Conservation (phyloP, 2,329 filamentous ascomycete species). For the Elsinoe fawcettii region DNA sequence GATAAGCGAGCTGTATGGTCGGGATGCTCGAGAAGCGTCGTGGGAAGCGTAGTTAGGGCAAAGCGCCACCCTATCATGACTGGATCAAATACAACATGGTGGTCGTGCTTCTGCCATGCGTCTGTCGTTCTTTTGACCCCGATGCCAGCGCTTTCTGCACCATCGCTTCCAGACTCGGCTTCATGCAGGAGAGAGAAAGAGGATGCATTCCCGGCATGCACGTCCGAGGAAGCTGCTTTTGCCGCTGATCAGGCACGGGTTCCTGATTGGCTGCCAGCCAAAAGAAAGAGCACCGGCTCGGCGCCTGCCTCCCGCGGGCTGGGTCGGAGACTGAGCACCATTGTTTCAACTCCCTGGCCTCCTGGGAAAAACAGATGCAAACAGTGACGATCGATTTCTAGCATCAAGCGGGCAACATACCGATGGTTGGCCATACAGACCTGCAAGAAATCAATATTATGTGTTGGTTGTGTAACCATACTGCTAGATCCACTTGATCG, state of each 20-base stretch:
- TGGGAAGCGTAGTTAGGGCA: too few relatives aligned
- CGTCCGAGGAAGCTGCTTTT: background rate
- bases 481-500: background rate
- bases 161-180: background rate
- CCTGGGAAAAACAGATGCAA: background rate
- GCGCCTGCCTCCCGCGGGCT: background rate
- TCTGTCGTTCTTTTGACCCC: too few relatives aligned
- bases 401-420: background rate
- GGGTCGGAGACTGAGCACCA: background rate
- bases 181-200: conserved; percentile 4
- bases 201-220: background rate
- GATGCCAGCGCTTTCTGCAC: background rate
- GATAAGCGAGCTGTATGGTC: conserved; percentile 1
- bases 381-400: background rate
- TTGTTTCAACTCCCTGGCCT: conserved; percentile 10
- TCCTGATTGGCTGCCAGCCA: background rate
- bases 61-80: too few relatives aligned
- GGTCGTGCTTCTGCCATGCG: too few relatives aligned
- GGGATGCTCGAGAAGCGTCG: background rate
- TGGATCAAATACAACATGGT: too few relatives aligned
- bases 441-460: conserved; percentile 1
- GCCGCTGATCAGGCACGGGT: background rate
- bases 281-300: background rate
- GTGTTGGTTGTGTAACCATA: conserved; percentile 6
- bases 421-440: background rate